Conservation (phyloP, 768 basidiomycete genomes). For the Xerocomellus amylosporus region DNA sequence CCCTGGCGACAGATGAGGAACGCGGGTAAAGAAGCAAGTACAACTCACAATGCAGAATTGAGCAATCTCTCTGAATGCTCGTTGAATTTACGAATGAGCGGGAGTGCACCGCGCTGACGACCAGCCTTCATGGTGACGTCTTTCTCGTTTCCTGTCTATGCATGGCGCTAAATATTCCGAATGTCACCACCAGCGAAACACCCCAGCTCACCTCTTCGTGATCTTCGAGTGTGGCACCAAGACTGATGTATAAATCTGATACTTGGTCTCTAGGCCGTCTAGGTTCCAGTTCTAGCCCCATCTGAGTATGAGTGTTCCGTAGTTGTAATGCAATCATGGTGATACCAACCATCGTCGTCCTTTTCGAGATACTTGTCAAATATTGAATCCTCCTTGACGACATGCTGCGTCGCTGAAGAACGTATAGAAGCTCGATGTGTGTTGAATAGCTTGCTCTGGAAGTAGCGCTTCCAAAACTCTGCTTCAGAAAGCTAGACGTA, state of each 20-base stretch:
- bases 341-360: constrained; percentile 81
- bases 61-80: constrained; percentile 92
- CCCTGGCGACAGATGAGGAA: constrained; percentile 33
- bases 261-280: constrained; percentile 60
- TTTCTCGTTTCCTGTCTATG: constrained; percentile 80
- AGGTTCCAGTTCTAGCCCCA: constrained; percentile 67
- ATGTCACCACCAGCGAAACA: not conserved
- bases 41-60: constrained; percentile 69
- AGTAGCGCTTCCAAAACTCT: constrained; percentile 96
- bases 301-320: not conserved
- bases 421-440: constrained; percentile 91
- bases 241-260: constrained; percentile 77
- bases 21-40: not conserved
- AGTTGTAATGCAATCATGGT: not conserved
- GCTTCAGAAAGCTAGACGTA: constrained; percentile 72
- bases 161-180: not conserved
- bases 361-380: constrained; percentile 96
- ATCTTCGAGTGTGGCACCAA: constrained; percentile 87
- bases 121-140: constrained; percentile 98
- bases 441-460: constrained; percentile 94
- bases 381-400: constrained; percentile 87
- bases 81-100: constrained; percentile 91
- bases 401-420: constrained; percentile 77
- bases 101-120: constrained; percentile 79
- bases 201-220: constrained; percentile 80